Evolutionary conservation across 495 filamentous ascomycete species (phyloP).

Genomic region (Hypoxylon subgilvum): DNA sequence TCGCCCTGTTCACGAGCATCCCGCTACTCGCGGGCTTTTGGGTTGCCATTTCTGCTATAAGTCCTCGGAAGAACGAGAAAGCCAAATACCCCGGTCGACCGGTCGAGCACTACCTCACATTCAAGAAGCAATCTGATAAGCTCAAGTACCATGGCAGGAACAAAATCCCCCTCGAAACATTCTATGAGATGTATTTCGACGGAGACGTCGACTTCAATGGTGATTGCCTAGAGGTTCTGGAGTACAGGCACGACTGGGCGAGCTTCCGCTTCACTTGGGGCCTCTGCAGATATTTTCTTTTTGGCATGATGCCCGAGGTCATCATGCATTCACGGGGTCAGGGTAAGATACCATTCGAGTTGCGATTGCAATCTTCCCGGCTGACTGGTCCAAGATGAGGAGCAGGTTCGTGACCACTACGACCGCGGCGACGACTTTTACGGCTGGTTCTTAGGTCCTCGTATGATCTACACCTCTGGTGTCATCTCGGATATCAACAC

Average conservation of each 20-base stretch:
- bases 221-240: constrained; percentile 76
- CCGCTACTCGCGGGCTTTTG: constrained; percentile 77
- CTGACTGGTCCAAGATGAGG: constrained; percentile 66
- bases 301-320: constrained; percentile 74
- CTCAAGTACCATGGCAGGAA: constrained; percentile 75
- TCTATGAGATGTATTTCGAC: constrained; percentile 89
- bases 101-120: constrained; percentile 82
- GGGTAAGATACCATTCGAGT: constrained; percentile 50
- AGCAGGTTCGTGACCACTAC: constrained; percentile 87
- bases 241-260: constrained; percentile 88
- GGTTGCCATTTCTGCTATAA: constrained; percentile 67
- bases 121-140: constrained; percentile 76
- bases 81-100: constrained; percentile 76
- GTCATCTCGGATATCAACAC: constrained; percentile 75
- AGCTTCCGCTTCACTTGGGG: constrained; percentile 77
- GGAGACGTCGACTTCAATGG: constrained; percentile 86
- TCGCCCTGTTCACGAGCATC: constrained; percentile 66
- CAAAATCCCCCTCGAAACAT: constrained; percentile 86
- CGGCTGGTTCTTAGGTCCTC: constrained; percentile 85
- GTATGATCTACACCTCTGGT: constrained; percentile 89
- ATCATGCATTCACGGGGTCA: constrained; percentile 81
- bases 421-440: constrained; percentile 90
- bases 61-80: constrained; percentile 80
- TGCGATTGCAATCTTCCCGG: neutral
- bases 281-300: constrained; percentile 73